Percentiles rank a stretch among this genome's conserved stretches.
These are phyloP conservation scores for Fusarium decemcellulare DNA, from an alignment of 2,329 filamentous ascomycete genomes.

Conservation along the genomic window DNA sequence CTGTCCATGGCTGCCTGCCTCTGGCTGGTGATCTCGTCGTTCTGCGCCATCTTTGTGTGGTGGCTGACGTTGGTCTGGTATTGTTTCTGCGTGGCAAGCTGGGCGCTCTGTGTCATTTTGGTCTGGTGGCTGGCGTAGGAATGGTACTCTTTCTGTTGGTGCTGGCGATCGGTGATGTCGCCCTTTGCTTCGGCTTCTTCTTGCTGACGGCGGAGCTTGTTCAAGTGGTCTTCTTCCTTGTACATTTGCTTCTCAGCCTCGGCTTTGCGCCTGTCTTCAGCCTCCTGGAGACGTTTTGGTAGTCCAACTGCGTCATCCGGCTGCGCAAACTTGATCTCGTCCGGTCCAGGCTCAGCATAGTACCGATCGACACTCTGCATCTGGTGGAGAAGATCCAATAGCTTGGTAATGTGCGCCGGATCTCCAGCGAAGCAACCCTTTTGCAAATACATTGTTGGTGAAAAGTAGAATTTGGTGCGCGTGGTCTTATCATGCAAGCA, in stretches of 20 bases:
- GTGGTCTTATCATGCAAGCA: not conserved
- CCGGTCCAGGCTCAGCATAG: not conserved
- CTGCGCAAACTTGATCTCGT: not conserved
- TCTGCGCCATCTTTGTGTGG: not conserved
- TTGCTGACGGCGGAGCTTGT: not conserved
- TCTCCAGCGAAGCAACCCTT: not conserved
- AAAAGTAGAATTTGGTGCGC: slow-evolving; percentile 11
- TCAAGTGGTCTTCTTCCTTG: not conserved
- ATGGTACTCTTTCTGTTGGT: not conserved
- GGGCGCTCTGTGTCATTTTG: no score
- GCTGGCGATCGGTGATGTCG: not conserved
- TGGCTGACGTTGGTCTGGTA: not conserved
- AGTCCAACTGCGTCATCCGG: not conserved
- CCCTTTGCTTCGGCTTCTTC: not conserved
- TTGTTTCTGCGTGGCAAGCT: not conserved
- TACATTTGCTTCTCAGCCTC: not conserved
- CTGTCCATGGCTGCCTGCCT: not conserved
- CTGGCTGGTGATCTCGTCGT: not conserved
- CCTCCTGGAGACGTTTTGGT: not conserved
- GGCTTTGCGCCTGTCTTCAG: not conserved
- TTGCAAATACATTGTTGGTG: slow-evolving; percentile 14
- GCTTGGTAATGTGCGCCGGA: not conserved
- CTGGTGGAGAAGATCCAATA: not conserved
- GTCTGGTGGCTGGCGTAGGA: no score
- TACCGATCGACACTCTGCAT: not conserved